Conservation (phyloP, 2,329 filamentous ascomycete genomes). For the Ophiostoma tasmaniense region DNA sequence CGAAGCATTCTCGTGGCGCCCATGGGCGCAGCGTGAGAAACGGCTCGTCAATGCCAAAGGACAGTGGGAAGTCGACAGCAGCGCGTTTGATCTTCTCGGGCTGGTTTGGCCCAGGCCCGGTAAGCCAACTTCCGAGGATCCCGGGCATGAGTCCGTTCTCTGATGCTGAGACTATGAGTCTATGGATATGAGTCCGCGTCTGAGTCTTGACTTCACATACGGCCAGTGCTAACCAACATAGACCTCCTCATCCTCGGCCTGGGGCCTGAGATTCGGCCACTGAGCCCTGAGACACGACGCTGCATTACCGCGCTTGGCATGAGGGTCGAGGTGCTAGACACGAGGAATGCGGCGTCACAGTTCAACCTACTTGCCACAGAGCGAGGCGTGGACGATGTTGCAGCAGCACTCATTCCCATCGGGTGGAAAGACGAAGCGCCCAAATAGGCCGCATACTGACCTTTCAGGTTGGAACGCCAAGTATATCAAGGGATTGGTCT, state of each 20-base stretch:
- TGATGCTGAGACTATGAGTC: neutral
- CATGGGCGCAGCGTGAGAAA: constrained; percentile 50
- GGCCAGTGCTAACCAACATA: constrained; percentile 26
- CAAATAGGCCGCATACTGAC: neutral
- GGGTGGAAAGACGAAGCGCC: constrained; percentile 59
- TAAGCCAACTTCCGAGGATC: constrained; percentile 28
- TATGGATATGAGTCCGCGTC: neutral
- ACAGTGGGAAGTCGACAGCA: constrained; percentile 66
- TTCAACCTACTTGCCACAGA: constrained; percentile 96
- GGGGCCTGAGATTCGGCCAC: constrained; percentile 63
- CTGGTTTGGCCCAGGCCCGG: constrained; percentile 83
- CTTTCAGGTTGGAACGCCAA: too few species aligned
- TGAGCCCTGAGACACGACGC: constrained; percentile 65
- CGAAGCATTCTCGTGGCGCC: constrained; percentile 82
- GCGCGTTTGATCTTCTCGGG: constrained; percentile 66
- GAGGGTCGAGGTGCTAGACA: constrained; percentile 81
- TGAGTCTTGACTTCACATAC: neutral
- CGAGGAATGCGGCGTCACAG: constrained; percentile 84
- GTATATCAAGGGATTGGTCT: too few species aligned
- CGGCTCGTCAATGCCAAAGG: constrained; percentile 64
- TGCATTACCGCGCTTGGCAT: constrained; percentile 72
- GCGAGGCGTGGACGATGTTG: constrained; percentile 73
- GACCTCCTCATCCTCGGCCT: constrained; percentile 87
- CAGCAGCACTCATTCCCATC: constrained; percentile 77
- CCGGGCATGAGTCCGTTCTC: too few species aligned